Conservation (phyloP, 1,284 basidiomycete genomes). For the Fomitopsis schrenkii region DNA sequence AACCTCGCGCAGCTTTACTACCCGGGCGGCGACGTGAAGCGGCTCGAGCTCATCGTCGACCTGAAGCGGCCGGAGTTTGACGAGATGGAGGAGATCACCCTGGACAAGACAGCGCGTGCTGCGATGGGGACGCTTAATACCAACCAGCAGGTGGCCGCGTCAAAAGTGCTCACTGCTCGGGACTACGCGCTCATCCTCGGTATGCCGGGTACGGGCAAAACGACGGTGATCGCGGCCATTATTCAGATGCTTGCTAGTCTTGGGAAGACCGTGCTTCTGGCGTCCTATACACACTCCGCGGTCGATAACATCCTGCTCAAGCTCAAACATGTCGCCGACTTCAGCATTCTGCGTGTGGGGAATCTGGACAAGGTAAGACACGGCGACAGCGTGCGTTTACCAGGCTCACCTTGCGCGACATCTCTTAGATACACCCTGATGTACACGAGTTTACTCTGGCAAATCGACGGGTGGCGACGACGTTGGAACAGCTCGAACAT, state of each 20-base stretch:
- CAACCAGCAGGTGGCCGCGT: constrained; percentile 74
- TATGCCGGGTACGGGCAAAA: constrained; percentile 99
- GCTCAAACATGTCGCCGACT: constrained; percentile 56
- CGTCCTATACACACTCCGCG: constrained; percentile 96
- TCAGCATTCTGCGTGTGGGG: constrained; percentile 81
- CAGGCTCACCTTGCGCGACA: neutral
- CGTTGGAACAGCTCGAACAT: constrained; percentile 74
- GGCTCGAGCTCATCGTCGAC: constrained; percentile 79
- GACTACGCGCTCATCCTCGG: constrained; percentile 94
- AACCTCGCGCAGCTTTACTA: constrained; percentile 92
- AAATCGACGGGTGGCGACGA: constrained; percentile 48
- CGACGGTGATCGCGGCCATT: constrained; percentile 89
- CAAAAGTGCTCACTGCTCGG: constrained; percentile 70
- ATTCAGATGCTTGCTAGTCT: constrained; percentile 75
- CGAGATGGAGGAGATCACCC: constrained; percentile 18
- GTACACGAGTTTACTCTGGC: constrained; percentile 70
- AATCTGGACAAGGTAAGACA: constrained; percentile 83
- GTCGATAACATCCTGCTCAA: constrained; percentile 95
- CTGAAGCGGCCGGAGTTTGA: constrained; percentile 66
- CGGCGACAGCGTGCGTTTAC: neutral
- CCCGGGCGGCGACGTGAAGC: constrained; percentile 60
- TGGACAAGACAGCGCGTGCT: neutral
- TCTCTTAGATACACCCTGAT: constrained; percentile 70
- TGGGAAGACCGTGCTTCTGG: constrained; percentile 87
- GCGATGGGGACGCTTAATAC: constrained; percentile 51